Percentiles rank a stretch among this genome's conserved stretches.
phyloP scores from a whole-genome alignment of 2,329 filamentous ascomycete species.

The Pseudocercospora eumusae region DNA sequence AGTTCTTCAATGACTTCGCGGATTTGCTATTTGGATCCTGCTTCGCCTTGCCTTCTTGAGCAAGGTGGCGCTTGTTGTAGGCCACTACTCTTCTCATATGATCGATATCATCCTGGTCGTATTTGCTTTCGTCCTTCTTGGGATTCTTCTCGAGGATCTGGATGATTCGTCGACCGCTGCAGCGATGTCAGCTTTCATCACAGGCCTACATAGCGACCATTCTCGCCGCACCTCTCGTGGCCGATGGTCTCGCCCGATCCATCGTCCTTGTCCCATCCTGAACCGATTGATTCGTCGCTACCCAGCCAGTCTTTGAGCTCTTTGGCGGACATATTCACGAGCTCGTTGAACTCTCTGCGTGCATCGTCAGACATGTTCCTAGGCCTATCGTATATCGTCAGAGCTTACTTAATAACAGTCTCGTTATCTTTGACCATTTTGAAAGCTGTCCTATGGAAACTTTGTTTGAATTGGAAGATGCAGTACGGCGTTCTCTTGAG shows the following conservation, averaged over 20 bases:
- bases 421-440: slow-evolving; percentile 56
- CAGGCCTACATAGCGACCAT: neutral
- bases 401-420: slow-evolving; percentile 52
- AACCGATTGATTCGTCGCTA: slow-evolving; percentile 57
- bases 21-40: slow-evolving; percentile 56
- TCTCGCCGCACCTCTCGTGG: slow-evolving; percentile 54
- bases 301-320: slow-evolving; percentile 65
- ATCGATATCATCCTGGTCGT: slow-evolving; percentile 58
- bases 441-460: slow-evolving; percentile 15
- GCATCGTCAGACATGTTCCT: neutral
- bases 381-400: neutral
- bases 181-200: neutral
- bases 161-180: slow-evolving; percentile 63
- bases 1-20: slow-evolving; percentile 63
- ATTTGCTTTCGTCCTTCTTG: slow-evolving; percentile 57
- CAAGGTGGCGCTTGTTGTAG: slow-evolving; percentile 67
- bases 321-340: slow-evolving; percentile 65
- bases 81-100: slow-evolving; percentile 57
- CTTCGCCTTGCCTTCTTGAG: slow-evolving; percentile 63
- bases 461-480: neutral
- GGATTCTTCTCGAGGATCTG: slow-evolving; percentile 65
- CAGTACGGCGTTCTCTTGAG: neutral
- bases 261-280: slow-evolving; percentile 63
- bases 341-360: slow-evolving; percentile 62
- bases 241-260: slow-evolving; percentile 63